phyloP scores from a whole-genome alignment of 2,329 filamentous ascomycete species.

The Aulographum hederae region DNA sequence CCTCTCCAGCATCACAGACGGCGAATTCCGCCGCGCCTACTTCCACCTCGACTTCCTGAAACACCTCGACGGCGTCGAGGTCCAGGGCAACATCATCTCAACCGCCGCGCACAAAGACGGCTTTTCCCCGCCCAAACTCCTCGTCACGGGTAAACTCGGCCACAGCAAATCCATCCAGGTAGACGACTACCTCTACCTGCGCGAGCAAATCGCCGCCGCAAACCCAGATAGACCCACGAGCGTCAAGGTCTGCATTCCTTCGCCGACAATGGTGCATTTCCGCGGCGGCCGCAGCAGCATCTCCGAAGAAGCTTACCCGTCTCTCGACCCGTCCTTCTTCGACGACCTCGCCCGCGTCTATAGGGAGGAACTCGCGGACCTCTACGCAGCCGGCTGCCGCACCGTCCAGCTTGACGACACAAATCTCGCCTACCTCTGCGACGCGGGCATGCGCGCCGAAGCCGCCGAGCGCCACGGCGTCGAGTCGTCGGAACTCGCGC shows the following conservation, averaged over 20 bases:
- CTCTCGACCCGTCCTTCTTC: constrained; percentile 36
- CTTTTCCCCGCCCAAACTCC: constrained; percentile 33
- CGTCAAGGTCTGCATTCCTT: constrained; percentile 39
- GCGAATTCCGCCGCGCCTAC: constrained; percentile 38
- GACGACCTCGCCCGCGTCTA: constrained; percentile 35
- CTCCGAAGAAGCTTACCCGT: constrained; percentile 32
- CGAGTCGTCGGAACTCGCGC: constrained; percentile 29
- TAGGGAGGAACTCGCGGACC: constrained; percentile 33
- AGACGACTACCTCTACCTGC: constrained; percentile 36
- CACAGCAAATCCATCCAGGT: constrained; percentile 37
- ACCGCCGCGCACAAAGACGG: constrained; percentile 28
- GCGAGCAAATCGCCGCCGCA: constrained; percentile 25
- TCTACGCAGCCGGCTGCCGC: constrained; percentile 36
- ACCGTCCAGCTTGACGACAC: constrained; percentile 42
- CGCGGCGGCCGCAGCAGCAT: constrained; percentile 35
- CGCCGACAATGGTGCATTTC: constrained; percentile 43
- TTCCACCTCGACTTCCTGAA: constrained; percentile 42
- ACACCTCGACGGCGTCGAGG: constrained; percentile 34
- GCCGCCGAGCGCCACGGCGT: constrained; percentile 32
- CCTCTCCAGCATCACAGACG: constrained; percentile 33
- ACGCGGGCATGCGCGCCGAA: constrained; percentile 34
- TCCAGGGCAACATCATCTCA: constrained; percentile 26
- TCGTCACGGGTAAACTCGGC: constrained; percentile 33
- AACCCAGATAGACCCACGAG: constrained; percentile 15
- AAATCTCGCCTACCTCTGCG: constrained; percentile 41